Evolutionary conservation across 108 stramenopile species (phyloP).

Genomic region (Ochromonas danica): DNA sequence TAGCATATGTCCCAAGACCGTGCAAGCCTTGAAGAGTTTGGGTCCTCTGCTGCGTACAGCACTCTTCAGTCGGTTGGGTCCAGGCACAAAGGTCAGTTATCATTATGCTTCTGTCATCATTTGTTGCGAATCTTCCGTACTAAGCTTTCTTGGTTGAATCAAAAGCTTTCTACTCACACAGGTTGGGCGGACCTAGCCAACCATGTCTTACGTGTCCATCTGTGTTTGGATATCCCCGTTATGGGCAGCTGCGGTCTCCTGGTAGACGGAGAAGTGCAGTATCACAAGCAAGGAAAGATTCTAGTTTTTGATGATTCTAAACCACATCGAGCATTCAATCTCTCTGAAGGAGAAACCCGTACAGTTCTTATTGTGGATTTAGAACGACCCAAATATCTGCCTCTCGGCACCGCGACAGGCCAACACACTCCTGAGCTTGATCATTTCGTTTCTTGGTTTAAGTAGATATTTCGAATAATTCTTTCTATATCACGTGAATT

Average conservation of each 20-base stretch:
- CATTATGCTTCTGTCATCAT: too few species aligned
- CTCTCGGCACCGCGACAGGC: constrained; percentile 75
- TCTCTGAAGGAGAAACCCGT: constrained; percentile 61
- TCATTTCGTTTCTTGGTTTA: constrained; percentile 68
- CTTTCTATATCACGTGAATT: too few species aligned
- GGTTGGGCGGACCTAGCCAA: constrained; percentile 96
- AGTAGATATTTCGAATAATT: constrained; percentile 29
- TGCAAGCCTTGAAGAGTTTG: constrained; percentile 48
- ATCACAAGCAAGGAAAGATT: constrained; percentile 70
- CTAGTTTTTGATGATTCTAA: constrained; percentile 92
- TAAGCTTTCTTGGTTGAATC: neutral
- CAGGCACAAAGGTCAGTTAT: constrained; percentile 59
- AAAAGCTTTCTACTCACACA: constrained; percentile 73
- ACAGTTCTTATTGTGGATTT: constrained; percentile 90
- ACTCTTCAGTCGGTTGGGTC: constrained; percentile 79
- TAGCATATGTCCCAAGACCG: constrained; percentile 69
- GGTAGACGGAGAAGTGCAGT: constrained; percentile 78
- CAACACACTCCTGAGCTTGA: constrained; percentile 90
- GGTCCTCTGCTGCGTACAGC: constrained; percentile 79
- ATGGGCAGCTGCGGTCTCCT: constrained; percentile 76
- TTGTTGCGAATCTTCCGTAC: neutral
- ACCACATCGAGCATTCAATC: constrained; percentile 80
- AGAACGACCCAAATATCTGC: constrained; percentile 69
- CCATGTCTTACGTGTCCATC: constrained; percentile 85
- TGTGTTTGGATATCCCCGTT: constrained; percentile 80